Evolutionary conservation across 1,284 basidiomycete genomes (phyloP).

Genomic region (Kalmanozyma brasiliensis): DNA sequence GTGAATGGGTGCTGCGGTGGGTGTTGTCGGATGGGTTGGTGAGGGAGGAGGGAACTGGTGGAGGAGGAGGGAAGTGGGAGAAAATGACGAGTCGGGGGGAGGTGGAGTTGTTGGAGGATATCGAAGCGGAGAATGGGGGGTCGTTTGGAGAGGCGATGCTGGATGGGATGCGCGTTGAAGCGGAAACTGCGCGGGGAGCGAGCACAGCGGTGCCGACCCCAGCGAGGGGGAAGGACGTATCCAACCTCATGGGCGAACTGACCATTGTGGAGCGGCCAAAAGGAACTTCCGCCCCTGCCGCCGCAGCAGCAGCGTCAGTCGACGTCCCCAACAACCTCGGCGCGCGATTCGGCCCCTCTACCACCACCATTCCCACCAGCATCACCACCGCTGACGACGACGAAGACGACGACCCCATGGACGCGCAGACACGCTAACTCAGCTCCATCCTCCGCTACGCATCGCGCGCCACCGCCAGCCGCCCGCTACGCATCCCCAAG

Average conservation of each 20-base stretch:
- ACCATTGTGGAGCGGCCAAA: constrained; percentile 25
- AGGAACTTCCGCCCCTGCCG: not conserved
- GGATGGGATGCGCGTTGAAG: not conserved
- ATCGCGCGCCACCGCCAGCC: constrained; percentile 14
- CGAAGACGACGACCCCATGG: constrained; percentile 4
- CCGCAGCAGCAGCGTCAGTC: constrained; percentile 9
- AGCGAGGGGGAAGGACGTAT: not conserved
- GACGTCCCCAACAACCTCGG: constrained; percentile 39
- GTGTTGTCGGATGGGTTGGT: constrained; percentile 32
- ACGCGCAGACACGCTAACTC: constrained; percentile 8
- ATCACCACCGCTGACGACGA: not conserved
- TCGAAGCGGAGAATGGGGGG: constrained; percentile 21
- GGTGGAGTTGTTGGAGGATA: constrained; percentile 45
- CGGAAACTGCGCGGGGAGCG: too few species aligned
- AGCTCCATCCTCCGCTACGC: constrained; percentile 29
- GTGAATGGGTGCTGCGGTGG: constrained; percentile 45
- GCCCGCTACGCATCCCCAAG: constrained; percentile 3
- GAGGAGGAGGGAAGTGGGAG: constrained; percentile 89
- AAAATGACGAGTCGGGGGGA: constrained; percentile 77
- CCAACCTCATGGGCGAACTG: constrained; percentile 14
- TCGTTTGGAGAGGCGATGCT: constrained; percentile 1
- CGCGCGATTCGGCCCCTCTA: constrained; percentile 3
- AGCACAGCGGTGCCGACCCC: not conserved
- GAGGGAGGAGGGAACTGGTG: constrained; percentile 75
- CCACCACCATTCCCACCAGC: not conserved